phyloP scores from a whole-genome alignment of 2,329 filamentous ascomycete species.

The Metarhizium anisopliae region DNA sequence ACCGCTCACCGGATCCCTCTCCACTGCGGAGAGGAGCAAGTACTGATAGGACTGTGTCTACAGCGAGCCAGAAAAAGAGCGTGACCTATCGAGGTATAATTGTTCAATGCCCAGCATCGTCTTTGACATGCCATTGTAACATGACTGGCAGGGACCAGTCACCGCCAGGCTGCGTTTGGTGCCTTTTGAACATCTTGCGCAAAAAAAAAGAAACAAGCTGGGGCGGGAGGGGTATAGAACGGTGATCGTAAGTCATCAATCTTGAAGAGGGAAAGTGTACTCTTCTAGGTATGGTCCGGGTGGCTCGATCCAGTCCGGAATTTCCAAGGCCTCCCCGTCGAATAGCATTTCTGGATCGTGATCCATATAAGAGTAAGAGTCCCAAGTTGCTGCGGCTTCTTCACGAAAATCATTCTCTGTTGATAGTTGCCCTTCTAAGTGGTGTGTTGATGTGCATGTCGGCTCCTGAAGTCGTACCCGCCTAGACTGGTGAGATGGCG shows the following conservation, averaged over 20 bases:
- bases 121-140: neutral
- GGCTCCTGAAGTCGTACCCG: conserved; percentile 7
- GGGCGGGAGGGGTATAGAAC: neutral
- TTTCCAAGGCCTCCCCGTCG: conserved; percentile 3
- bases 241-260: conserved; percentile 1
- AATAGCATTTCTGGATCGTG: conserved; percentile 7
- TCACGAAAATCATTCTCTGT: conserved; percentile 7
- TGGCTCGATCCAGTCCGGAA: conserved; percentile 7
- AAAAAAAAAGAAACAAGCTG: neutral
- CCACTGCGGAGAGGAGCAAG: neutral
- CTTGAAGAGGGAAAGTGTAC: conserved; percentile 3
- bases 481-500: conserved; percentile 6
- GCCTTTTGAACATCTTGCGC: neutral
- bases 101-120: neutral
- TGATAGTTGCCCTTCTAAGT: conserved; percentile 1
- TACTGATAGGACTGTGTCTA: neutral
- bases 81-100: conserved; percentile 2
- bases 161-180: neutral
- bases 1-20: neutral
- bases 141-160: conserved; percentile 2
- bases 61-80: neutral
- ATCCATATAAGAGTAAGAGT: conserved; percentile 6
- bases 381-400: conserved; percentile 8
- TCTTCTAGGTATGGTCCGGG: conserved; percentile 6
- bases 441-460: neutral